A percentile compares a stretch with the other conserved stretches of the same genome.
Conservation (phyloP, 2,329 filamentous ascomycete genomes). For the Ambrosiella beaveri region DNA sequence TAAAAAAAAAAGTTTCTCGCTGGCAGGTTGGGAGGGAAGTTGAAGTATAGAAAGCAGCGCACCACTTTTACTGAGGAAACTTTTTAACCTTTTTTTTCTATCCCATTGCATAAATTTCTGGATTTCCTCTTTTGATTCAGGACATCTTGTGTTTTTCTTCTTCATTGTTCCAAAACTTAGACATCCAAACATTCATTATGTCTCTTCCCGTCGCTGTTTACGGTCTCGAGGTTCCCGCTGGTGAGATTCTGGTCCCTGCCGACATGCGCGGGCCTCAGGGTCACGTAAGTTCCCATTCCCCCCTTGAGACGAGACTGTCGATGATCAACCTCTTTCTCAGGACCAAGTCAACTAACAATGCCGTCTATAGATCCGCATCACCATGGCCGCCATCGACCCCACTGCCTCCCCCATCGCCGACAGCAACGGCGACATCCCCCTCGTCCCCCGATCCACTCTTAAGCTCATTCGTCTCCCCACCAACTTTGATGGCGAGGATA, state of each 20-base stretch:
- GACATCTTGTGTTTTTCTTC: neutral
- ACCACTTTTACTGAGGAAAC: neutral
- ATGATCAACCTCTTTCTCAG: no score
- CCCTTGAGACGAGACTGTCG: no score
- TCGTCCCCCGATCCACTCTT: slow-evolving; percentile 62
- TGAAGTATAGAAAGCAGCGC: neutral
- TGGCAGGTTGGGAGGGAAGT: neutral
- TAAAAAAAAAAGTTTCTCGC: neutral
- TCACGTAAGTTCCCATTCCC: slow-evolving; percentile 44
- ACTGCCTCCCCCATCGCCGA: slow-evolving; percentile 54
- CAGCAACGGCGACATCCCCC: slow-evolving; percentile 41
- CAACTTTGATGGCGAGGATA: slow-evolving; percentile 33
- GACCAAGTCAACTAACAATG: neutral
- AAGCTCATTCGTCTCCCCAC: slow-evolving; percentile 69
- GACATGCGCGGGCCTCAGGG: slow-evolving; percentile 56
- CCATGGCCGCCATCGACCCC: slow-evolving; percentile 95
- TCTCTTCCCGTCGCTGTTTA: slow-evolving; percentile 63
- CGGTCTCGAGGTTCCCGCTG: slow-evolving; percentile 77
- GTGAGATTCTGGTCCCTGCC: slow-evolving; percentile 66
- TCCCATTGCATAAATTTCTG: neutral
- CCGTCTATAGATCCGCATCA: slow-evolving; percentile 65
- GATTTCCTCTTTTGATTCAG: slow-evolving; percentile 3
- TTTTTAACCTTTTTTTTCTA: slow-evolving; percentile 2
- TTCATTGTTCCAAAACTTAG: neutral
- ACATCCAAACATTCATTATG: slow-evolving; percentile 25